Conservation (phyloP, 805 yeast species). For the Scheffersomyces coipomensis region DNA sequence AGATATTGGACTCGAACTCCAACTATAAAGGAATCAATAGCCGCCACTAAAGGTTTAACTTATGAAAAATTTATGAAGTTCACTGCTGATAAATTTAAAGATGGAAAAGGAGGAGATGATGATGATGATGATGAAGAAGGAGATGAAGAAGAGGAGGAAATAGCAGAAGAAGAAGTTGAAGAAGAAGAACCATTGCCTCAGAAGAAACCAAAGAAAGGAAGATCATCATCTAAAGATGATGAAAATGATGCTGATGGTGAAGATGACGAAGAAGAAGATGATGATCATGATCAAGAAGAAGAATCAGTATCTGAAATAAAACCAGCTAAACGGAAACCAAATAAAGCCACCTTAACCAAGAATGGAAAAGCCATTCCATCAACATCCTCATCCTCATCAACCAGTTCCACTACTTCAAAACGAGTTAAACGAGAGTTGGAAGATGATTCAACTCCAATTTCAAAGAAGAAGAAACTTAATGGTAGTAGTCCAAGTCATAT, state of each 20-base stretch:
- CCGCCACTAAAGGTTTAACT: conserved; percentile 34
- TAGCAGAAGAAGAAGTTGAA: conserved; percentile 10
- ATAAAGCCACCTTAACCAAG: neutral
- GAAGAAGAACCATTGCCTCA: conserved; percentile 14
- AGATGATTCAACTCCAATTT: conserved; percentile 12
- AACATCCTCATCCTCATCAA: neutral
- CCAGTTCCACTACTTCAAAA: neutral
- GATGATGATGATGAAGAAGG: conserved; percentile 22
- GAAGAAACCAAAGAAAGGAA: conserved; percentile 11
- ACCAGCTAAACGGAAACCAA: conserved; percentile 9
- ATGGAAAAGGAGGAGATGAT: conserved; percentile 15
- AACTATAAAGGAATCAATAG: conserved; percentile 34
- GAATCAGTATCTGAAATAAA: conserved; percentile 11
- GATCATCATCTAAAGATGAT: conserved; percentile 43
- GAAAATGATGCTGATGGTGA: conserved; percentile 17
- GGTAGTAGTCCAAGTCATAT: neutral
- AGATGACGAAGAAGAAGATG: conserved; percentile 10
- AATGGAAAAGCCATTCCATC: neutral
- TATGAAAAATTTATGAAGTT: conserved; percentile 34
- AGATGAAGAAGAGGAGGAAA: conserved; percentile 14
- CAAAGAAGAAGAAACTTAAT: neutral
- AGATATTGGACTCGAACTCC: conserved; percentile 24
- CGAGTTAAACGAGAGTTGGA: conserved; percentile 8
- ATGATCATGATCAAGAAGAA: conserved; percentile 10
- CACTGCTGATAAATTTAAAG: too few relatives aligned